Evolutionary conservation across 495 filamentous ascomycete species (phyloP).

Genomic region (Podospora sp.): DNA sequence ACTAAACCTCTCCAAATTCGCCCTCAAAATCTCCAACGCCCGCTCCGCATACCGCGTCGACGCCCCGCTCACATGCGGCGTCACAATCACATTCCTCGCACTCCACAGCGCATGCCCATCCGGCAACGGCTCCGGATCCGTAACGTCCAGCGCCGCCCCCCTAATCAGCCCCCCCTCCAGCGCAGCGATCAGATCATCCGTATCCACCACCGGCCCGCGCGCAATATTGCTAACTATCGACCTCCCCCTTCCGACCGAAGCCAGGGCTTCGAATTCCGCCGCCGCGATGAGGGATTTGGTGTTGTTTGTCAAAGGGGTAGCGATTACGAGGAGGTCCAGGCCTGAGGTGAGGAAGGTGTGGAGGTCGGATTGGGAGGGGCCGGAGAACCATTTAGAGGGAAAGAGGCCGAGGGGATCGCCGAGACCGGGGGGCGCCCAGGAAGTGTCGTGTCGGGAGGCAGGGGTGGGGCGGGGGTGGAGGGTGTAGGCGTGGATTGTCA

Average conservation of each 20-base stretch:
- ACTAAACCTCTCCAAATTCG: slow-evolving; percentile 62
- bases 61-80: slow-evolving; percentile 74
- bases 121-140: slow-evolving; percentile 82
- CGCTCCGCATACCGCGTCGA: slow-evolving; percentile 63
- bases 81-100: slow-evolving; percentile 71
- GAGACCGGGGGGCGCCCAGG: slow-evolving; percentile 73
- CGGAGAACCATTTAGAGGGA: slow-evolving; percentile 75
- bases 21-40: slow-evolving; percentile 57
- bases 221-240: slow-evolving; percentile 74
- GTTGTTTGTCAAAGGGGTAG: slow-evolving; percentile 71
- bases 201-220: slow-evolving; percentile 71
- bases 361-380: slow-evolving; percentile 59
- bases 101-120: slow-evolving; percentile 71
- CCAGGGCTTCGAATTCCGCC: slow-evolving; percentile 68
- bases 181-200: slow-evolving; percentile 66
- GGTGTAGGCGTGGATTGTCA: slow-evolving; percentile 82
- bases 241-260: slow-evolving; percentile 32
- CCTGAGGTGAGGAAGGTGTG: slow-evolving; percentile 68
- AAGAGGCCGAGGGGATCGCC: slow-evolving; percentile 75
- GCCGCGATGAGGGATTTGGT: slow-evolving; percentile 65
- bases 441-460: slow-evolving; percentile 60
- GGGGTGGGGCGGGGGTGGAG: slow-evolving; percentile 64
- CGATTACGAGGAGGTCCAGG: slow-evolving; percentile 73
- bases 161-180: slow-evolving; percentile 60
- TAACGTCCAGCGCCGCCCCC: slow-evolving; percentile 82